Conservation (phyloP, 140 eudicot genomes). For the Oenanthe javanica region DNA sequence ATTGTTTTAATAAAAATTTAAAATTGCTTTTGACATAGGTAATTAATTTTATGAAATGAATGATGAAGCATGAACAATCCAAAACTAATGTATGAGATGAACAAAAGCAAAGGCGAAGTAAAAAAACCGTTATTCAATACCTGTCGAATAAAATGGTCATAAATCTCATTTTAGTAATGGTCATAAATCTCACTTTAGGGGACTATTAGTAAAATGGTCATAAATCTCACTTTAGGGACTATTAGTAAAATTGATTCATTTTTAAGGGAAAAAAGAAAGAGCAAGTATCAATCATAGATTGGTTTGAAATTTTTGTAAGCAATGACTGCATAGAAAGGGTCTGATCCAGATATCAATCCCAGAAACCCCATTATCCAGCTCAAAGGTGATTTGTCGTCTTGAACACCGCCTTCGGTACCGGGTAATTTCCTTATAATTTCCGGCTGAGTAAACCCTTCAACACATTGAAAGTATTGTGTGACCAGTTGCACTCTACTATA, state of each 20-base stretch:
- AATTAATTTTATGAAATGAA: no score
- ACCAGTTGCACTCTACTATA: conserved; percentile 68
- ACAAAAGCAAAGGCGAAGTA: no score
- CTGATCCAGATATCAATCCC: conserved; percentile 51
- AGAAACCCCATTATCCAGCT: conserved; percentile 38
- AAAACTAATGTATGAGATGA: no score
- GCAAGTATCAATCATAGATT: conserved; percentile 28
- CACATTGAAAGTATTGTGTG: conserved; percentile 64
- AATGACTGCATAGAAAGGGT: conserved; percentile 76
- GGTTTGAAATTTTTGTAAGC: conserved; percentile 76
- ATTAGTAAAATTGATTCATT: neutral
- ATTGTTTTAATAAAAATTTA: no score
- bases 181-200: no score
- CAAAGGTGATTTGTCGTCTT: conserved; percentile 29
- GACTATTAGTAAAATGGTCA: no score
- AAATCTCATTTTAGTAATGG: no score
- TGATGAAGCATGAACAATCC: no score
- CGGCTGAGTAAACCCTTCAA: conserved; percentile 75
- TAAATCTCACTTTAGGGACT: no score
- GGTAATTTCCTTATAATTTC: conserved; percentile 48
- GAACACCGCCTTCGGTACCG: conserved; percentile 2
- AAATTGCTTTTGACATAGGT: no score
- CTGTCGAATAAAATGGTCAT: no score
- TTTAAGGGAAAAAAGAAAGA: neutral
- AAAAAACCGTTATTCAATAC: no score